Evolutionary conservation across 2,329 filamentous ascomycete species (phyloP), one percentile per base, ranked within the genome.

Genomic region (Neofusicoccum sp.): DNA sequence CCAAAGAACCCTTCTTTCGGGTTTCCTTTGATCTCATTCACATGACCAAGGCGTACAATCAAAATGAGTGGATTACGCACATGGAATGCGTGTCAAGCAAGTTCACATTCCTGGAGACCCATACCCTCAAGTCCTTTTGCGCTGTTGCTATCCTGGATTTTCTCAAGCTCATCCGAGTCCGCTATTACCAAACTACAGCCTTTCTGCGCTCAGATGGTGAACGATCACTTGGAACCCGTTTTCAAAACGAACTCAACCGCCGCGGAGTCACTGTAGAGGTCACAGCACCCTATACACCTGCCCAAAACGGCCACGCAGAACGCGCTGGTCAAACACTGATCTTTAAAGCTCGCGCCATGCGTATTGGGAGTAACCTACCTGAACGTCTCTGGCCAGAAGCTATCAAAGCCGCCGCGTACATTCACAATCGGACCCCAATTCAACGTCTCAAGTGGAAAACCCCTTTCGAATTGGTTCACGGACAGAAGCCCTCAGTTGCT

Each of bases 381-480:
- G 16, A 48, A 62, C 48, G 1, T 44, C 66, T 68, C 9, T 47
- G 45, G 59, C 63, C 54, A 44, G 56, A 68, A 54, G 61, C 58
- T 12, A 49, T 64, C n/a, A 36, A 63, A 33, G 39, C 64, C 29
- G 62, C 62, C 22, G 62, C 7, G 22, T 68, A 68, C 33, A 52
- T 68, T 12, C 47, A 65, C 36, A 70, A 69, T 54, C 61, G 64
- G 5, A 67, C 65, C 31, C 66, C 64, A 12, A 65, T 48, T 5
- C 11, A 50, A 61, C 11, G 31, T 29, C 43, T 67, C 5, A 34
- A 34, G 5, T 70, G 36, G 67, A 70, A 66, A 39, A 70, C 67
- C 48, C 68, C 49, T 59, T 70, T 64, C 45, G 34, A 70, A 52
- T 54, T 65, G 11, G 62, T 59, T 1, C 56, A 64, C 34, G 41